Conservation (phyloP, 179 eudicot genomes). For the Actinidia chinensis region DNA sequence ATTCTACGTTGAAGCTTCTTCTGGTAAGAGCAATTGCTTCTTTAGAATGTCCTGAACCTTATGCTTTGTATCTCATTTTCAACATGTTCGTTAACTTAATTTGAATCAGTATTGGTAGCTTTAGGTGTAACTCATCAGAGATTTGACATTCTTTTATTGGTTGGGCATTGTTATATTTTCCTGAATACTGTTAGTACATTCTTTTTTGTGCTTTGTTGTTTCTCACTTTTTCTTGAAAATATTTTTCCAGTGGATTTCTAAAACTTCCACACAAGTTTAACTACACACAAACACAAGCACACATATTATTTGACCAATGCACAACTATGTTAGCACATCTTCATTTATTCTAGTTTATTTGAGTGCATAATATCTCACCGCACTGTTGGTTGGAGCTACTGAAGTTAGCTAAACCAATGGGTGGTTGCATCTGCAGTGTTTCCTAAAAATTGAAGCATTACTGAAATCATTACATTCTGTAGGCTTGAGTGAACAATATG, state of each 20-base stretch:
- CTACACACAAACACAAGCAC: background rate
- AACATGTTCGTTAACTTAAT: background rate
- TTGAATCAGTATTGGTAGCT: background rate
- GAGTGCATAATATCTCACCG: background rate
- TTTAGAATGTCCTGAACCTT: conserved; percentile 1
- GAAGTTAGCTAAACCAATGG: background rate
- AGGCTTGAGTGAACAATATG: background rate
- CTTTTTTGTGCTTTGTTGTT: background rate
- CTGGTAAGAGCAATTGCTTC: conserved; percentile 49
- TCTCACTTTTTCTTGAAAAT: background rate
- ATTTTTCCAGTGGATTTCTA: background rate
- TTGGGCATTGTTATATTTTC: conserved; percentile 1
- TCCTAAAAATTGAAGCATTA: background rate
- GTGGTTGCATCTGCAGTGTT: background rate
- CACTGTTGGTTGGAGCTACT: background rate
- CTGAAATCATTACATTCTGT: no score
- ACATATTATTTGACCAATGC: background rate
- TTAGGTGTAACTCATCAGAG: background rate
- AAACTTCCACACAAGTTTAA: background rate
- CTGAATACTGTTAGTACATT: background rate
- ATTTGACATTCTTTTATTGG: background rate
- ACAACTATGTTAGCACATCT: background rate
- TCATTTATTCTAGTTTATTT: background rate
- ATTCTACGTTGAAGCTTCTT: conserved; percentile 54
- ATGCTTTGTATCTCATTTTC: background rate